phyloP scores from a whole-genome alignment of 1,284 basidiomycete species.

The Heterobasidion parviporum region DNA sequence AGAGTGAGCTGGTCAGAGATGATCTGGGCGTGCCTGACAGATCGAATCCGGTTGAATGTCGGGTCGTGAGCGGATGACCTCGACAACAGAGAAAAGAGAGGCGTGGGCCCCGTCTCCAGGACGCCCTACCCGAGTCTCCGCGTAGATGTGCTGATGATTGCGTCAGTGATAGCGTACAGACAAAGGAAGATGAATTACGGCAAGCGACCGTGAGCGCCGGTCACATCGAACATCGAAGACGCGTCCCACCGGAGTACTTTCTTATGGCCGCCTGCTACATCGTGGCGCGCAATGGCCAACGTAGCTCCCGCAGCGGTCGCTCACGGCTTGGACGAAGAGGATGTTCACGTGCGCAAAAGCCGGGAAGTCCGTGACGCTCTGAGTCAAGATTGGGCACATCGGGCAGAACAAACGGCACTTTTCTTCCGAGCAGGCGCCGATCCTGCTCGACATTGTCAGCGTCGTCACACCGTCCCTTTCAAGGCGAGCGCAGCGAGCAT shows the following conservation, averaged over 20 bases:
- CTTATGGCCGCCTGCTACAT: too few relatives aligned
- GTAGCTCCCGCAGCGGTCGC: too few relatives aligned
- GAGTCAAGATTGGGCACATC: not conserved
- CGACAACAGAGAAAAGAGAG: not conserved
- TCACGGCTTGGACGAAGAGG: too few relatives aligned
- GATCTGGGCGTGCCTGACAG: not conserved
- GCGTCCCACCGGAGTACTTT: too few relatives aligned
- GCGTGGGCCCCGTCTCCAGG: not conserved
- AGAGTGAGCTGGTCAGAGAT: not conserved
- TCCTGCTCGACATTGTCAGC: not conserved
- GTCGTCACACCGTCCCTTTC: not conserved
- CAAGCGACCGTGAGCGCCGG: not conserved
- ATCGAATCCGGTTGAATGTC: not conserved
- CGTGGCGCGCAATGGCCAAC: too few relatives aligned
- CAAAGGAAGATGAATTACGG: not conserved
- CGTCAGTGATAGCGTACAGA: not conserved
- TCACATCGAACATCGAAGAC: not conserved
- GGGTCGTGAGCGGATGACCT: not conserved
- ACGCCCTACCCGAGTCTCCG: not conserved
- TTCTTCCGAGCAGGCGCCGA: not conserved
- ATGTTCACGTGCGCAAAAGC: too few relatives aligned
- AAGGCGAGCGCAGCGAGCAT: not conserved
- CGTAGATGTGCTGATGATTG: not conserved
- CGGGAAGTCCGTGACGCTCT: too few relatives aligned
- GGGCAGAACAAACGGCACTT: not conserved